Conservation (phyloP, 805 yeast species). For the Metschnikowia kofuensis region DNA sequence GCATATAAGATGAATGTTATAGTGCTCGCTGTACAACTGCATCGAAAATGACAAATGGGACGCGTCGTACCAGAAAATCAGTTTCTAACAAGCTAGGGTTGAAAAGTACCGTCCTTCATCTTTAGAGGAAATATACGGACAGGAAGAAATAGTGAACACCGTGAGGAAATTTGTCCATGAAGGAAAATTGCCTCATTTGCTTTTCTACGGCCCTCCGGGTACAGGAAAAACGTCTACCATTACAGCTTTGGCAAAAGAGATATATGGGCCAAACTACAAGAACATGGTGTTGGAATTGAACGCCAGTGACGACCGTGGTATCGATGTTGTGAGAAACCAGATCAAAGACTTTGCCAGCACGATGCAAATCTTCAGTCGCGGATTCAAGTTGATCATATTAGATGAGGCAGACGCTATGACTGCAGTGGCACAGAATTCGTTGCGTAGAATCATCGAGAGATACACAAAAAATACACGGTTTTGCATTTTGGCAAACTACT, state of each 20-base stretch:
- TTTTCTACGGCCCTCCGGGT: conserved; percentile 95
- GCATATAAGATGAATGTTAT: no score
- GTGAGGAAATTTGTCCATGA: conserved; percentile 80
- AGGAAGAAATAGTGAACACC: conserved; percentile 79
- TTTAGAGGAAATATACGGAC: conserved; percentile 89
- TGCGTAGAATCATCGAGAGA: conserved; percentile 82
- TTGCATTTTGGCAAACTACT: conserved; percentile 92
- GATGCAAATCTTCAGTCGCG: conserved; percentile 82
- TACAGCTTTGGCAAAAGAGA: conserved; percentile 80
- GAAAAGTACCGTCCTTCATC: conserved; percentile 91
- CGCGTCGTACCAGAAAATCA: neutral
- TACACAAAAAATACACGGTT: conserved; percentile 94
- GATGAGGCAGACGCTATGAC: conserved; percentile 98
- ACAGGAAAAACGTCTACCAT: conserved; percentile 91
- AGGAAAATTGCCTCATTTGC: conserved; percentile 82
- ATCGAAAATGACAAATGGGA: neutral
- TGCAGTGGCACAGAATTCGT: conserved; percentile 78
- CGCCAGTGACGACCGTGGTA: conserved; percentile 97
- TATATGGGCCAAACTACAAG: conserved; percentile 75
- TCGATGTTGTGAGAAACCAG: conserved; percentile 96
- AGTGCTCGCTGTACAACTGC: no score
- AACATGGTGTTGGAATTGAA: conserved; percentile 93
- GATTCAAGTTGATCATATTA: conserved; percentile 84
- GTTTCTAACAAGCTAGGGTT: conserved; percentile 50
- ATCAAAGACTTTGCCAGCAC: conserved; percentile 96